Percentiles rank a stretch among this genome's conserved stretches.
Evolutionary conservation across 192 early-diverging fungal genomes (phyloP).

Genomic region (Podila clonocystis): DNA sequence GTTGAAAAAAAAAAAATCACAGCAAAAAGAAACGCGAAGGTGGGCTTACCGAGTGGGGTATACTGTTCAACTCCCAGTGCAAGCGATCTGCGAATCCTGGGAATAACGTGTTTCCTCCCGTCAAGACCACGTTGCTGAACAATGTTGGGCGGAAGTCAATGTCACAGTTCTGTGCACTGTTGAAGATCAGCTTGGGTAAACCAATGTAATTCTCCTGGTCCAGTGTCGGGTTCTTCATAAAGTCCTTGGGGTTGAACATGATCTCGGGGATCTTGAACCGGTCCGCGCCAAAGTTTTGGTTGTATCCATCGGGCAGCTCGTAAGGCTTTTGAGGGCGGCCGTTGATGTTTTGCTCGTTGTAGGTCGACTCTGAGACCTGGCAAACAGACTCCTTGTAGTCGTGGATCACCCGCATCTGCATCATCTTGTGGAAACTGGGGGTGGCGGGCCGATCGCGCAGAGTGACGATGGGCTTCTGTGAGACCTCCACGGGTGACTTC

Average conservation of each 20-base stretch:
- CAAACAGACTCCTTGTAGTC: conserved; percentile 97
- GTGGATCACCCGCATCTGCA: conserved; percentile 79
- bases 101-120: conserved; percentile 90
- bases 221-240: conserved; percentile 54
- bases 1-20: neutral
- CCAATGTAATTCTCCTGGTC: conserved; percentile 59
- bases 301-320: conserved; percentile 97
- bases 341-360: conserved; percentile 67
- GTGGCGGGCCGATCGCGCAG: conserved; percentile 68
- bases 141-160: conserved; percentile 87
- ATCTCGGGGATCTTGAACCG: conserved; percentile 88
- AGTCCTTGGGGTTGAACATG: conserved; percentile 83
- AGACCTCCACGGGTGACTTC: conserved; percentile 80
- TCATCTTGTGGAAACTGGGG: conserved; percentile 75
- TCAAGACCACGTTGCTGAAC: conserved; percentile 84
- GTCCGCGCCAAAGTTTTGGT: conserved; percentile 79
- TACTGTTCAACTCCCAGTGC: conserved; percentile 71
- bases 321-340: conserved; percentile 83
- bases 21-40: neutral
- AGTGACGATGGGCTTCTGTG: conserved; percentile 65
- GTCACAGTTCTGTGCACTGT: conserved; percentile 83
- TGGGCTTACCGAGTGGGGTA: conserved; percentile 71
- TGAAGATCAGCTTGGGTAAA: conserved; percentile 78
- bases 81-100: conserved; percentile 90
- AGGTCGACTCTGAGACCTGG: conserved; percentile 80